Percentiles rank a stretch among this genome's conserved stretches.
These are phyloP conservation scores for Epichloe elymi DNA, from an alignment of 2,329 filamentous ascomycete genomes.

Conservation along the genomic window DNA sequence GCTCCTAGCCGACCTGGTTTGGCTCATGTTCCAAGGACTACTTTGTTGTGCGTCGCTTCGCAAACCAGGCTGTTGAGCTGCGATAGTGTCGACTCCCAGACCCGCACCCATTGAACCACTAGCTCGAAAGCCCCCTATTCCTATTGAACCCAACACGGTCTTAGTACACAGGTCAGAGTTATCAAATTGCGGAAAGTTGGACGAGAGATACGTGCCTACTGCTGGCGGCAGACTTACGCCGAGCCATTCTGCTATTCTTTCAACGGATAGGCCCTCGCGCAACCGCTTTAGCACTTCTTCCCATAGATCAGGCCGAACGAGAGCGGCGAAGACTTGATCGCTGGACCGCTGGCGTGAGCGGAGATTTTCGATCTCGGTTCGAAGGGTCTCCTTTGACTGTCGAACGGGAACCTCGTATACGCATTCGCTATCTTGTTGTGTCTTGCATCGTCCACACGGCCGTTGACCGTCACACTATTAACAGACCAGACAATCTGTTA, in stretches of 20 bases:
- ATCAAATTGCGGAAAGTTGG: slow-evolving; percentile 13
- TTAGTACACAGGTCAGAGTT: slow-evolving; percentile 8
- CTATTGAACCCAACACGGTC: slow-evolving; percentile 9
- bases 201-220: slow-evolving; percentile 13
- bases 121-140: slow-evolving; percentile 15
- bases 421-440: slow-evolving; percentile 42
- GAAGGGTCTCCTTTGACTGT: slow-evolving; percentile 49
- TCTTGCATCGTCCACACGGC: slow-evolving; percentile 42
- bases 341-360: slow-evolving; percentile 40
- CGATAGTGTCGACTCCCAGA: slow-evolving; percentile 16
- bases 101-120: slow-evolving; percentile 12
- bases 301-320: slow-evolving; percentile 36
- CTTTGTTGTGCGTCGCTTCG: slow-evolving; percentile 28
- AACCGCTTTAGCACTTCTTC: slow-evolving; percentile 41
- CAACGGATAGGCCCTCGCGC: slow-evolving; percentile 39
- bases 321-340: slow-evolving; percentile 42
- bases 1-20: slow-evolving; percentile 31
- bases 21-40: slow-evolving; percentile 38
- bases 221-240: slow-evolving; percentile 18
- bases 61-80: slow-evolving; percentile 14
- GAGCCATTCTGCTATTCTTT: slow-evolving; percentile 44
- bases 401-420: slow-evolving; percentile 50
- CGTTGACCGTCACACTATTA: slow-evolving; percentile 43
- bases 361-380: slow-evolving; percentile 44
- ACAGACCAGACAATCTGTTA: neutral